Evolutionary conservation across 106 monocot genomes (phyloP).

Genomic region (Narthecium ossifragum): DNA sequence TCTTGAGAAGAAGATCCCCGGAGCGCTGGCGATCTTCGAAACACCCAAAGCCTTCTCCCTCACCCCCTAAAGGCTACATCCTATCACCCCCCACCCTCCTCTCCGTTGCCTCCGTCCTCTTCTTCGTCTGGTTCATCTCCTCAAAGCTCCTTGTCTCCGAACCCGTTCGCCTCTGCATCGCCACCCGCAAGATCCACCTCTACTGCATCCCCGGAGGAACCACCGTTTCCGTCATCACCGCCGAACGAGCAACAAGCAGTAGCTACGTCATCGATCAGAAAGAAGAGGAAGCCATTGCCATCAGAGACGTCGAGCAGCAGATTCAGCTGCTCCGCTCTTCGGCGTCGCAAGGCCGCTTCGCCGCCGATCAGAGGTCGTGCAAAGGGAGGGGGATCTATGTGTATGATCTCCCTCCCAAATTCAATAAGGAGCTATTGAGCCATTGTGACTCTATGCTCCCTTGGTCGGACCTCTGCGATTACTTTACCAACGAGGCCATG

Average conservation of each 20-base stretch:
- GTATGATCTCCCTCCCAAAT: slow-evolving; percentile 47
- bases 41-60: background rate
- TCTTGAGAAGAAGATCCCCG: slow-evolving; percentile 4
- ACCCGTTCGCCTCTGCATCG: slow-evolving; percentile 50
- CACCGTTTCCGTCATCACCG: background rate
- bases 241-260: background rate
- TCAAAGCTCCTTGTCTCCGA: slow-evolving; percentile 15
- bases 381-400: slow-evolving; percentile 34
- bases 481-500: slow-evolving; percentile 32
- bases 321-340: slow-evolving; percentile 19
- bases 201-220: slow-evolving; percentile 46
- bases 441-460: slow-evolving; percentile 31
- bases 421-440: slow-evolving; percentile 35
- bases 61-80: background rate
- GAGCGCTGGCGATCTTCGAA: background rate
- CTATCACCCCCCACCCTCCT: slow-evolving; percentile 10
- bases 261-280: background rate
- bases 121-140: slow-evolving; percentile 25
- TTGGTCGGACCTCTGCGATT: slow-evolving; percentile 47
- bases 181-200: slow-evolving; percentile 34
- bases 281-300: slow-evolving; percentile 1
- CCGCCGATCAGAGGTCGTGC: slow-evolving; percentile 3
- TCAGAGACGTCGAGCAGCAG: slow-evolving; percentile 23
- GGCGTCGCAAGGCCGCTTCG: background rate
- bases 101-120: slow-evolving; percentile 13